Percentiles rank a stretch among this genome's conserved stretches.
These are phyloP conservation scores for Colletotrichum godetiae DNA, from an alignment of 2,329 filamentous ascomycete species.

Conservation along the genomic window DNA sequence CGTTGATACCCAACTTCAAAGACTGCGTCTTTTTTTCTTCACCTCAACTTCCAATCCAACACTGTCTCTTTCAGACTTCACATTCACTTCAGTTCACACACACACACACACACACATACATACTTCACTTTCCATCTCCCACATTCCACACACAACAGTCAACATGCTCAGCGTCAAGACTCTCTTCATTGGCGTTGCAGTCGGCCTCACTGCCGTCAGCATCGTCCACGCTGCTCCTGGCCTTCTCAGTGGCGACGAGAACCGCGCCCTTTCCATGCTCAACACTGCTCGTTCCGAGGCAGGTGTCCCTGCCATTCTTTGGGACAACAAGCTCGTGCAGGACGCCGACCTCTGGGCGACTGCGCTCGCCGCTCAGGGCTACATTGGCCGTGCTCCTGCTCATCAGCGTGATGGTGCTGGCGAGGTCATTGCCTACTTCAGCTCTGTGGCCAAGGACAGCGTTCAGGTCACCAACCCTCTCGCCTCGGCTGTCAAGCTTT, in stretches of 20 bases:
- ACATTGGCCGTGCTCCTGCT: conserved; percentile 2
- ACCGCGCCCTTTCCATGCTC: neutral
- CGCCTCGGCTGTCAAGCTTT: neutral
- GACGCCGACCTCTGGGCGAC: conserved; percentile 1
- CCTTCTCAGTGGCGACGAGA: neutral
- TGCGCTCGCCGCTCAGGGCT: neutral
- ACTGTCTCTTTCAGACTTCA: neutral
- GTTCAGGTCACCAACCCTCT: neutral
- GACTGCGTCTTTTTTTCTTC: too few relatives aligned
- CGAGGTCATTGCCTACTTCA: conserved; percentile 8
- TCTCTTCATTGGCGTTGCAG: neutral
- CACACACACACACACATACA: neutral
- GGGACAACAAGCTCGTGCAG: neutral
- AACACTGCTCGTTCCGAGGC: neutral
- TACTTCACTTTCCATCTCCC: neutral
- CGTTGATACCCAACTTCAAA: neutral
- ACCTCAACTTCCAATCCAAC: neutral
- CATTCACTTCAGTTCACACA: neutral
- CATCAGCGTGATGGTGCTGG: conserved; percentile 13
- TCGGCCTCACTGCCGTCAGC: neutral
- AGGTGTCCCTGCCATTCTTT: neutral
- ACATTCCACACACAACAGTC: neutral
- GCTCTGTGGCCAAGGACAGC: neutral
- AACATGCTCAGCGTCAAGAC: neutral
- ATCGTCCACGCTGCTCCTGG: neutral